phyloP scores from a whole-genome alignment of 306 rosid genomes.

The Carpinus fangiana region DNA sequence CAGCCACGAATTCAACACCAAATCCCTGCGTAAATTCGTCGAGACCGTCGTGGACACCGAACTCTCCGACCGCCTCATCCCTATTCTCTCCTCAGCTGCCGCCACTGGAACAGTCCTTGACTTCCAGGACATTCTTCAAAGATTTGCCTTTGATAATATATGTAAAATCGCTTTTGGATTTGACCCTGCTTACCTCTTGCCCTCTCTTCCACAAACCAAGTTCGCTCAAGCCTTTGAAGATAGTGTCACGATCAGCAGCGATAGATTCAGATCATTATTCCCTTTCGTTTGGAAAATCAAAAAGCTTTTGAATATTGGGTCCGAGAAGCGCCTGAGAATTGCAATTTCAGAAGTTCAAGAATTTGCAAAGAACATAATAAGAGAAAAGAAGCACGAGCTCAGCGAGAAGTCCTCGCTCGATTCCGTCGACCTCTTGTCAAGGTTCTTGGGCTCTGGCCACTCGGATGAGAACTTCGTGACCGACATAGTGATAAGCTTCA shows the following conservation, averaged over 20 bases:
- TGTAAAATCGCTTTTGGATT: slow-evolving; percentile 65
- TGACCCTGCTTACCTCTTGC: slow-evolving; percentile 59
- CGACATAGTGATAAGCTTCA: slow-evolving; percentile 63
- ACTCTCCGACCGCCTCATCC: slow-evolving; percentile 51
- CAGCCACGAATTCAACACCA: slow-evolving; percentile 58
- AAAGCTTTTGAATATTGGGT: slow-evolving; percentile 39
- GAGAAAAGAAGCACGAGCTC: slow-evolving; percentile 51
- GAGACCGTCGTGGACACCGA: slow-evolving; percentile 60
- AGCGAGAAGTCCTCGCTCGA: slow-evolving; percentile 23
- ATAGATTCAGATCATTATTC: slow-evolving; percentile 16
- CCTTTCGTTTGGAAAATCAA: slow-evolving; percentile 48
- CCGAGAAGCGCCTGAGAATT: slow-evolving; percentile 33
- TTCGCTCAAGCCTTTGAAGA: slow-evolving; percentile 63
- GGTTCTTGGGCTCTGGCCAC: slow-evolving; percentile 54
- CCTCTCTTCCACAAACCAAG: slow-evolving; percentile 44
- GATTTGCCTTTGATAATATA: slow-evolving; percentile 72
- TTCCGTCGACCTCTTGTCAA: slow-evolving; percentile 45
- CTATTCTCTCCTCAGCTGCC: slow-evolving; percentile 38
- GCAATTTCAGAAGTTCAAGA: slow-evolving; percentile 44
- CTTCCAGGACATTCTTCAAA: slow-evolving; percentile 65
- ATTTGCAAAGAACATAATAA: slow-evolving; percentile 34
- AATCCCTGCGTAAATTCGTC: slow-evolving; percentile 49
- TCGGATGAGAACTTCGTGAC: slow-evolving; percentile 47
- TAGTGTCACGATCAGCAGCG: slow-evolving; percentile 31
- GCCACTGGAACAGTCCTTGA: slow-evolving; percentile 17